Base-by-base conservation (phyloP, 495 filamentous ascomycete species). In the Achaetomiella virescens region DNA sequence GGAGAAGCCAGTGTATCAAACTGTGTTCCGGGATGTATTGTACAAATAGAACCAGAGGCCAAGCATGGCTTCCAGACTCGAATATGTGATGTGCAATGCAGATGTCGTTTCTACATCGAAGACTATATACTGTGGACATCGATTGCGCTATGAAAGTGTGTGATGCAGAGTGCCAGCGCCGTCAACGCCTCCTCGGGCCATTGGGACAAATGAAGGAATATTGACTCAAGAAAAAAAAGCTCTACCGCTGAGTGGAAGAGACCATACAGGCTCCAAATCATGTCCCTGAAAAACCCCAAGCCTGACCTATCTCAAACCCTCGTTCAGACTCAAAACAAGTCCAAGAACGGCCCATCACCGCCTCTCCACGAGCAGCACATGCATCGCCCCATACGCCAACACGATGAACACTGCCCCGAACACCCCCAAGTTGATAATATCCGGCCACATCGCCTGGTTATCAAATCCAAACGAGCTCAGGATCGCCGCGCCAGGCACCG, bases 401-500 rank as follows among this genome's bases (percentile, higher is more conserved):
- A 97, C 75, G 50, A 97, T 83, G 58, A 97, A 97, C 0, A 80
- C 79, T 2, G 79, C 88, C 7, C 86, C 89, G 62, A 97, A 91
- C 18, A 92, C 72, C 2, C 80, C 91, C 1, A 98, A 76, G 20
- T 89, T 90, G 31, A 87, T 75, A 20, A 92, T 83, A 70, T 98
- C 93, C 38, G 68, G 71, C 93, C 92, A 97, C 50, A 93, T 81
- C 0, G 90, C 90, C 52, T 80, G 72, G 10, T 85, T 88, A 58
- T 95, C 77, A 65, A 98, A 97, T 7, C 93, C 93, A 65, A 99
- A 97, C 2, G 87, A 86, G 69, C 86, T 92, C 29, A 99, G 74
- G 62, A 99, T 99, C 0, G 92, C 89, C 0, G 92, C 89, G 17
- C 93, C 93, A 0, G 93, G 93, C 0, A 99, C 91, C 60, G 92